Evolutionary conservation across 352 stramenopile species (phyloP), one percentile per base, ranked within the genome.

Genomic region (Pythium chondricola): DNA sequence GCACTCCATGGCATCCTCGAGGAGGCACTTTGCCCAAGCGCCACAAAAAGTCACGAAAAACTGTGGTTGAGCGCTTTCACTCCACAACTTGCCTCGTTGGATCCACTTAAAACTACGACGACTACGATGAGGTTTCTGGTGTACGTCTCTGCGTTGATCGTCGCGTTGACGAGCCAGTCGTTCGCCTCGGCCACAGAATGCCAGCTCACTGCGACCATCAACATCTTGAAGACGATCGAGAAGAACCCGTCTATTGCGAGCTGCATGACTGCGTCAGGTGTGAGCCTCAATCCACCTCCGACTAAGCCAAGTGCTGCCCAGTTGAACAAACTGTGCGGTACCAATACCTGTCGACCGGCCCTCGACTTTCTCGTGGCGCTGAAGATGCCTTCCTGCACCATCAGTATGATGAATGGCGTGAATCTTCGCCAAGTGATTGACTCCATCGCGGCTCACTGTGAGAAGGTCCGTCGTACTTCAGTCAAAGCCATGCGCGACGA

Each of bases 341-440:
- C 17, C 2, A 29, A 42, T 5, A 6, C 48, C 9, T 57, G 55
- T 30, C 47, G 30, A 0, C n/a, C 30, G 1, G 35, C 47, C 9
- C 27, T 54, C n/a, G 14, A 1, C 20, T 40, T 24, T 1, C 43
- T 67, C 14, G 29, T 16, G 7, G 11, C 18, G 5, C 29, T 66
- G 27, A 41, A 58, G 13, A 3, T 62, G 1, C 46, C 52, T n/a
- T 66, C 58, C 1, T 66, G 58, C 24, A 62, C 58, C 3, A 60
- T 66, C 46, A 33, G 31, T 13, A 60, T 66, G 58, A 26, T 66
- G 14, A 61, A 66, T 22, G 49, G 44, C 24, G 51, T 58, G 26
- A 62, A 66, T 39, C 40, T 66, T 2, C 42, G 38, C 5, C 36
- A 53, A 20, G 48, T 66, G 13, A 24, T 55, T 4, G 35, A 52